Conservation (phyloP, 768 basidiomycete species). For the Termitomyces sp. region DNA sequence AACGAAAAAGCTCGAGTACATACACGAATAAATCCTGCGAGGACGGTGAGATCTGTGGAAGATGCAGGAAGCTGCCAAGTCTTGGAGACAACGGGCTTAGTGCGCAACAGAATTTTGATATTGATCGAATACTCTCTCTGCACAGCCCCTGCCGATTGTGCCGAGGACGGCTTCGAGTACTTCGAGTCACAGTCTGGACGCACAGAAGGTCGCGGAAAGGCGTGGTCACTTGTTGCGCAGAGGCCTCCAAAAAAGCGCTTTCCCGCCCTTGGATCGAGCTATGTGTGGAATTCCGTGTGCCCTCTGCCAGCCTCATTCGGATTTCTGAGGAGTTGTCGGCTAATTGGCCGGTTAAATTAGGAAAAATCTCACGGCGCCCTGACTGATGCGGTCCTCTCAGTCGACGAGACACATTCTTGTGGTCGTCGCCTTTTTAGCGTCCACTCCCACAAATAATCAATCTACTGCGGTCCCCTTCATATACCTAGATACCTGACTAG, state of each 20-base stretch:
- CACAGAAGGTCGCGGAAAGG: background rate
- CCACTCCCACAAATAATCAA: background rate
- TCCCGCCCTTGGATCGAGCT: background rate
- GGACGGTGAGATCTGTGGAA: background rate
- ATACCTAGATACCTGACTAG: background rate
- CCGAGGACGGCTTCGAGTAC: background rate
- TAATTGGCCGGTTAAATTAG: background rate
- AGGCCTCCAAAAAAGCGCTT: background rate
- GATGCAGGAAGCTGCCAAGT: background rate
- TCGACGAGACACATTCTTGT: background rate
- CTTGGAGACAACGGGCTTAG: background rate
- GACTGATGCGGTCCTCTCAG: constrained; percentile 19
- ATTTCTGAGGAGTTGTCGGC: background rate
- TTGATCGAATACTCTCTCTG: background rate
- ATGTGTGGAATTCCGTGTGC: background rate
- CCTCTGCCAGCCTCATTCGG: background rate
- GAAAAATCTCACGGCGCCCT: constrained; percentile 2
- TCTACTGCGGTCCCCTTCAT: background rate
- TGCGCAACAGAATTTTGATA: background rate
- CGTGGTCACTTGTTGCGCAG: background rate
- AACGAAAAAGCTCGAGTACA: background rate
- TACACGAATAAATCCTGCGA: background rate
- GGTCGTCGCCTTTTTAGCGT: background rate
- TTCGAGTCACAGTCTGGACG: background rate
- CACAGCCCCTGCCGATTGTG: background rate